Percentiles rank a stretch among this genome's conserved stretches.
These are phyloP conservation scores for Ocimum tenuiflorum DNA, from an alignment of 257 asterid species.

Conservation along the genomic window DNA sequence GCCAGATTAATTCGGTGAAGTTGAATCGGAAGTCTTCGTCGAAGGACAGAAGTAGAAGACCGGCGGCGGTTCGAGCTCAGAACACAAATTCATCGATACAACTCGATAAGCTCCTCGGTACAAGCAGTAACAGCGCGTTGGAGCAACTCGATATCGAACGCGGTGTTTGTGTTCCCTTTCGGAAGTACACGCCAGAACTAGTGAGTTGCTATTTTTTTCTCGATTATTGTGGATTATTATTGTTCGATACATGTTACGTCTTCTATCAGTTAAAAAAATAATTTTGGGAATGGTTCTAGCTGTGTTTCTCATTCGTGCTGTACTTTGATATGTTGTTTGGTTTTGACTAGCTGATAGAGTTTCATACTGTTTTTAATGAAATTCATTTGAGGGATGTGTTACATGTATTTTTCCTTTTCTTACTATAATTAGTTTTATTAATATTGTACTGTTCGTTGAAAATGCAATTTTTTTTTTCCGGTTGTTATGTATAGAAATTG, in stretches of 20 bases:
- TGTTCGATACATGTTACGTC: background rate
- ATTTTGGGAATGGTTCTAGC: background rate
- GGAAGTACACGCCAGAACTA: conserved; percentile 72
- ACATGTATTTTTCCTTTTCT: background rate
- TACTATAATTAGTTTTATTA: background rate
- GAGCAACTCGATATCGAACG: conserved; percentile 88
- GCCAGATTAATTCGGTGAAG: conserved; percentile 6
- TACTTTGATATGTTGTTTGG: background rate
- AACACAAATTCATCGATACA: conserved; percentile 26
- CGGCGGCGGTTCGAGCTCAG: conserved; percentile 31
- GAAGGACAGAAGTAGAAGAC: conserved; percentile 12
- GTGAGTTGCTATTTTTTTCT: conserved; percentile 29
- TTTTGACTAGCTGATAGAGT: background rate
- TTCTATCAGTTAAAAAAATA: background rate
- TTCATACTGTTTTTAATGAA: background rate
- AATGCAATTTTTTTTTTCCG: background rate
- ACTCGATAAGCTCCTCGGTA: conserved; percentile 22
- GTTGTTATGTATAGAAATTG: background rate
- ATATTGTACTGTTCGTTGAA: background rate
- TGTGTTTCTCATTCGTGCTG: background rate
- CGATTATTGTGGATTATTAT: background rate
- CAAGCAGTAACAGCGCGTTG: conserved; percentile 50
- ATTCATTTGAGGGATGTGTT: too few species aligned
- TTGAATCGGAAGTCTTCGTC: conserved; percentile 18
- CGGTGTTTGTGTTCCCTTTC: conserved; percentile 82